Base-by-base conservation (phyloP, 2,329 filamentous ascomycete species). In the Nemania bipapillata region DNA sequence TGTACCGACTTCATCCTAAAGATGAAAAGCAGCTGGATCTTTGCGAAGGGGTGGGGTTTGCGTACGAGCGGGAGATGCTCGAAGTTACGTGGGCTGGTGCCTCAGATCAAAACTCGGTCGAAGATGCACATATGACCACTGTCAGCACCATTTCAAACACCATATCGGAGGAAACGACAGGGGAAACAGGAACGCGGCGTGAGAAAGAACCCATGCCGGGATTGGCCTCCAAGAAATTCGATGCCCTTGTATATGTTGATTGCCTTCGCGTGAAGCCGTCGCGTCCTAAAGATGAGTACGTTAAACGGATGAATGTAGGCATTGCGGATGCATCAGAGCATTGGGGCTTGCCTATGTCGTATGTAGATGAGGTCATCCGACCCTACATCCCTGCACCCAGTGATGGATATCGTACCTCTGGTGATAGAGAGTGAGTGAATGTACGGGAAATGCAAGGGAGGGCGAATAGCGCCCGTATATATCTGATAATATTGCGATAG, bases 1-100 rank as follows among this genome's bases (percentile, higher is more conserved):
- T 90, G 20, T 91, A 90, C 75, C 78, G 79, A 5, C 80, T 91
- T 0, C 77, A 82, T 4, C 73, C 79, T 0, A 59, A 73, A 0
- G 89, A 91, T 73, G 87, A 90, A 76, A 75, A 70, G 1, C 68
- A 63, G 0, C 81, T 91, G 0, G 89, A 91, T 74, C 56, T 63
- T 0, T 87, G 84, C 72, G 90, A 92, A 78, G 89, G 89, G 47
- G 90, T 92, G 0, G 88, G 89, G 0, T 73, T 75, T n/a, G 85
- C 85, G 0, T 92, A 92, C 74, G 83, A 84, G 52, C 80, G 85
- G 24, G 72, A 86, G 0, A 49, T 74, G 0, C 82, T 84, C 3
- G 45, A 59, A 5, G n/a, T 57, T 22, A 24, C 57, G 4, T 54
- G 64, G 42, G 26, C 17, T 28, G 65, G 61, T 17, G 50, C 56